Evolutionary conservation across 2,329 filamentous ascomycete species (phyloP).

Genomic region (Stemphylium beticola): DNA sequence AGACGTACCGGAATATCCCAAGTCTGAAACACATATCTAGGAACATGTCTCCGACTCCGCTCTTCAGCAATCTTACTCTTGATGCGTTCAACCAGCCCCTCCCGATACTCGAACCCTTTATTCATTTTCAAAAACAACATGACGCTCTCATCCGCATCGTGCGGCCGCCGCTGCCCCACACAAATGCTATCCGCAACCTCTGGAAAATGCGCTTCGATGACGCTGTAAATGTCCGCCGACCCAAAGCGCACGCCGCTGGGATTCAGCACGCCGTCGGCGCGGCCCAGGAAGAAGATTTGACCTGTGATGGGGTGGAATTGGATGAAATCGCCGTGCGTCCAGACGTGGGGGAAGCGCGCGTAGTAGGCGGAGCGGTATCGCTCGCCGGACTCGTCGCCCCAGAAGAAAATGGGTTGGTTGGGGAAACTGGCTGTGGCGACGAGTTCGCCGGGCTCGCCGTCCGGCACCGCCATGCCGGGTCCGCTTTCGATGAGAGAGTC

Average conservation of each 20-base stretch:
- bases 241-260: constrained; percentile 81
- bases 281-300: constrained; percentile 69
- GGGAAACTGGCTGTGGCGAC: constrained; percentile 75
- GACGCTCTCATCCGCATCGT: constrained; percentile 64
- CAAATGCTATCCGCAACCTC: constrained; percentile 76
- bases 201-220: constrained; percentile 71
- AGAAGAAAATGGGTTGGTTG: constrained; percentile 68
- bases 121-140: constrained; percentile 67
- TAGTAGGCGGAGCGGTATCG: constrained; percentile 57
- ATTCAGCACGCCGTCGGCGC: constrained; percentile 80
- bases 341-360: constrained; percentile 63
- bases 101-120: constrained; percentile 53
- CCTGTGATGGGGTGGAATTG: constrained; percentile 71
- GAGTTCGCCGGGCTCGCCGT: constrained; percentile 75
- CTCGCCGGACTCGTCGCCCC: constrained; percentile 51
- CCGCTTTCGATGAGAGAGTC: constrained; percentile 59
- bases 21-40: constrained; percentile 78
- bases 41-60: constrained; percentile 76
- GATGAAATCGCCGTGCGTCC: constrained; percentile 85
- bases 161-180: constrained; percentile 74
- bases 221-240: constrained; percentile 78
- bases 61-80: constrained; percentile 70
- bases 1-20: constrained; percentile 76
- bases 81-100: constrained; percentile 61
- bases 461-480: constrained; percentile 59